Base-by-base conservation (phyloP, 208 protist genomes). In the Crithidia expoeki region DNA sequence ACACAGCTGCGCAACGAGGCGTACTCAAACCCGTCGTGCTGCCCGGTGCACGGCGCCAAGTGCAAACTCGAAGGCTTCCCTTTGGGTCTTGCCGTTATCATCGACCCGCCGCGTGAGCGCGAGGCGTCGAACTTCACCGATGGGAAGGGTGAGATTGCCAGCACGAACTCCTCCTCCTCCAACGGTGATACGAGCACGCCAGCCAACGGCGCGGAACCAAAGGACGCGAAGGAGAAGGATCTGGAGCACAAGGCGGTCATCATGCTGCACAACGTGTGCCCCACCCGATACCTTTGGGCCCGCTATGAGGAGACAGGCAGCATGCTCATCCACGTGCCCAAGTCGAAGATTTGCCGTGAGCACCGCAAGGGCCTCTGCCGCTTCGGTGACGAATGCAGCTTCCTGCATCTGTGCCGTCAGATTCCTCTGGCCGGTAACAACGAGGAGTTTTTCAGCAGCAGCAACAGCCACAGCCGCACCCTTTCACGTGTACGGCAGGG, bases 381-480 rank as follows among this genome's bases (percentile, higher is more conserved):
- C 51, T 94, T 94, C 52, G 92, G 89, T 33, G 87, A 94, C 53
- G 88, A 94, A 42, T 96, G 92, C 80, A 84, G 79, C 36, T 96
- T 94, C 57, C 67, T 96, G 38, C 92, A 96, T 64, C 71, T 94
- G 21, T 96, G 92, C 66, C 81, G 89, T 17, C 63, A 88, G 32
- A 80, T 85, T 6, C 52, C 74, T 0, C 69, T 88, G 19, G 77
- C 72, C 55, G 56, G 62, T 49, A 76, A 69, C 51, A 75, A 89
- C 12, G 62, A 75, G 2, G 74, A 74, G 7, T 25, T 65, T 19
- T 47, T 49, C 38, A 56, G 34, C 33, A 50, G 55, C 49, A 63
- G 60, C 57, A 53, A 44, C 64, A 57, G 27, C 33, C 67, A 61
- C 66, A 63, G 60, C 30, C 72, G 65, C 65, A 69, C 71, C 21